Evolutionary conservation across 768 basidiomycete species (phyloP), one percentile per base, ranked within the genome.

Genomic region (Coprinopsis strossmayeri): DNA sequence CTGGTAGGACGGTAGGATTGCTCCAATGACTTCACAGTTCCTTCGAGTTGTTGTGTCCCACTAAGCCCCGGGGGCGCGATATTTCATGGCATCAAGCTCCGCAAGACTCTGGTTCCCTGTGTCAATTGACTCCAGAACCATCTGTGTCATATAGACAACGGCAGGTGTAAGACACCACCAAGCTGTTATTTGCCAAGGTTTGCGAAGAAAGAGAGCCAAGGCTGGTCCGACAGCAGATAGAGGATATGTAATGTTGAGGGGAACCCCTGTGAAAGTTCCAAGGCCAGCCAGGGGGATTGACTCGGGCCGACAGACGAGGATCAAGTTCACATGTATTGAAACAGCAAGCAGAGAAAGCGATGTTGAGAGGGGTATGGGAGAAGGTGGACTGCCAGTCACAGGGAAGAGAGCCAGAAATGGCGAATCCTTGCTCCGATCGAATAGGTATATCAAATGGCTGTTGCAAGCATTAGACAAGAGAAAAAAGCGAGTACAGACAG

Each of bases 41-140:
- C n/a, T n/a, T n/a, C n/a, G n/a, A n/a, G n/a, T n/a, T n/a, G 11
- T 5, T 41, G 23, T 24, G 17, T 13, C 12, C 10, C 1, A 24
- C 69, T 58, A 80, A 45, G 81, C 79, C 3, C 82, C 78, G 21
- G 70, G 74, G 9, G 80, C 73, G 5, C 56, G 55, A 53, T 85
- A 85, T 56, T 68, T 74, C 62, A 83, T 62, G 12, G 60, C 63
- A 58, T 84, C 77, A 24, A 85, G 61, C 34, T 71, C 67, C 1
- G 67, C 64, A 17, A 85, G 69, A 26, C 69, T 71, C 53, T 72
- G 63, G 55, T 73, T 69, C 10, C 73, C 73, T 39, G 64, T 63
- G 38, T 63, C 59, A 34, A 79, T 71, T 42, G 74, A 69, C 34
- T 65, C 65, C 49, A 72, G 67, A 24, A 74, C 69, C 1, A 64